These are phyloP conservation scores for Arachnopeziza araneosa DNA, from an alignment of 2,329 filamentous ascomycete genomes.

Conservation along the genomic window DNA sequence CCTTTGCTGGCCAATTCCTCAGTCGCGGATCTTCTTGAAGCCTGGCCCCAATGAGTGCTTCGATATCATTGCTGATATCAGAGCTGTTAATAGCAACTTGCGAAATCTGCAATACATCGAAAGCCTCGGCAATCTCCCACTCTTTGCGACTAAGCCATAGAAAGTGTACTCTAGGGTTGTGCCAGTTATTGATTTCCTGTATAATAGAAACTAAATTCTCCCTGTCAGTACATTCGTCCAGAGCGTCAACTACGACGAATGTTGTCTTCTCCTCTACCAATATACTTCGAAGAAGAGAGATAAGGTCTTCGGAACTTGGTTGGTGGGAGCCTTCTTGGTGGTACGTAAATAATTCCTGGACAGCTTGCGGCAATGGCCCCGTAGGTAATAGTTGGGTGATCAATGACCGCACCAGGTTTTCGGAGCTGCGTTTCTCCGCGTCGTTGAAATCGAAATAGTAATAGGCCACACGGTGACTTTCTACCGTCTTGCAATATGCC, in stretches of 20 bases:
- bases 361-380: too few species aligned
- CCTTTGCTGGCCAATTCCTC: neutral
- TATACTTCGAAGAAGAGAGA: neutral
- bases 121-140: neutral
- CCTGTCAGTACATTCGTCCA: neutral
- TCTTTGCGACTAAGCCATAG: neutral
- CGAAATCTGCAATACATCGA: neutral
- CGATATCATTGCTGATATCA: neutral
- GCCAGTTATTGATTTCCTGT: neutral
- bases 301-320: neutral
- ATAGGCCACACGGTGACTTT: too few species aligned
- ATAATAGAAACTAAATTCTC: neutral
- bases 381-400: too few species aligned
- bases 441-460: too few species aligned
- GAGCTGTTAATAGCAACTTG: neutral
- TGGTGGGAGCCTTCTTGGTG: neutral
- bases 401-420: too few species aligned
- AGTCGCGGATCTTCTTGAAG: neutral
- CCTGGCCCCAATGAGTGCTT: neutral
- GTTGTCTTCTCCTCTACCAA: neutral
- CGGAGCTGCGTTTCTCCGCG: too few species aligned
- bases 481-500: too few species aligned
- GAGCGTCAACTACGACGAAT: neutral
- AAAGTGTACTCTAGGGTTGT: neutral
- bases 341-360: neutral